A percentile compares a stretch with the other conserved stretches of the same genome.
Conservation (phyloP, 495 filamentous ascomycete species). For the Xylaria curta region DNA sequence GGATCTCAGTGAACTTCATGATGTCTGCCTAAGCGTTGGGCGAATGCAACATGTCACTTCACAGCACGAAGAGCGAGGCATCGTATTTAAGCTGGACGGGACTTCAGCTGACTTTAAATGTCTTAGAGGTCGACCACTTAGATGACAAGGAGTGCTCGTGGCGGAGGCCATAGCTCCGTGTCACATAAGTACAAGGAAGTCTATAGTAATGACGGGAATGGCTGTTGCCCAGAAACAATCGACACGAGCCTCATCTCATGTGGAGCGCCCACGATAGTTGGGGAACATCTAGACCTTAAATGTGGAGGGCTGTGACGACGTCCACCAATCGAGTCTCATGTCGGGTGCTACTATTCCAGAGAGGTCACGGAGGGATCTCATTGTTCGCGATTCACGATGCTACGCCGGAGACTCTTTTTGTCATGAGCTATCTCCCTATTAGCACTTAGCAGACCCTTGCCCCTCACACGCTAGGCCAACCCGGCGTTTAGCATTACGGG, state of each 20-base stretch:
- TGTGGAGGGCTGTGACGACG: neutral
- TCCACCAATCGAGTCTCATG: neutral
- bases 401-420: neutral
- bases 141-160: neutral
- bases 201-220: slow-evolving; percentile 22
- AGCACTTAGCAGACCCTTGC: neutral
- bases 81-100: neutral
- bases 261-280: slow-evolving; percentile 10
- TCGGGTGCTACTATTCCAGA: neutral
- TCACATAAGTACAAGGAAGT: slow-evolving; percentile 30
- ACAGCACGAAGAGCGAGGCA: neutral
- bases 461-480: neutral
- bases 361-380: neutral
- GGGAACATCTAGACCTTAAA: neutral
- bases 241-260: slow-evolving; percentile 33
- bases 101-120: slow-evolving; percentile 16
- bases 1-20: slow-evolving; percentile 50
- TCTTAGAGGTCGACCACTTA: neutral
- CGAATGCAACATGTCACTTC: neutral
- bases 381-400: neutral
- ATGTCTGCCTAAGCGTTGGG: slow-evolving; percentile 26
- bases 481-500: neutral
- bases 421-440: neutral
- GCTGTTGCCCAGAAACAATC: slow-evolving; percentile 1
- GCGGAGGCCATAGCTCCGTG: slow-evolving; percentile 40